Evolutionary conservation across 257 asterid species (phyloP), one percentile per base, ranked within the genome.

Genomic region (Henckelia pumila): DNA sequence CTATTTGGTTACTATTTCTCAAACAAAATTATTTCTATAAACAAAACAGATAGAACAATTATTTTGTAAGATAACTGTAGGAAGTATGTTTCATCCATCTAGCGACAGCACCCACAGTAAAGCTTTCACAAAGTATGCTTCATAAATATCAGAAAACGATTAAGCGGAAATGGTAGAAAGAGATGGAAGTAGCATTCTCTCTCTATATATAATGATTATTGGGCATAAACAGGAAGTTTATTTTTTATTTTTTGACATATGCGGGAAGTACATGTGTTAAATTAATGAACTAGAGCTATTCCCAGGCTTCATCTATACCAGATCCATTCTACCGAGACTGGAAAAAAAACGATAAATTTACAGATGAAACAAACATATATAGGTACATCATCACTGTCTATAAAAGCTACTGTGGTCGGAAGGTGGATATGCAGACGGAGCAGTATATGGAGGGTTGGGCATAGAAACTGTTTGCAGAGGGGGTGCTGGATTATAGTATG

Each of bases 401-500:
- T 92, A 85, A 79, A 86, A 92, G 73, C 88, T 87, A 80, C 94
- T 78, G 78, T 85, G 92, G 72, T 82, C 77, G 67, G 88, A 83
- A 61, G 92, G 92, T 44, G 96, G 94, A 79, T 89, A 89, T 33
- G 95, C 87, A 64, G 91, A 76, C 64, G 81, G 84, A 66, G 70
- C 75, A 3, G 92, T 81, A 81, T 89, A 92, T 29, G 98, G 96
- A 71, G 97, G 95, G 70, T 84, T 87, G 30, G 97, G 88, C 86
- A 86, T 78, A 25, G 91, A 79, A 20, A 96, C 96, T 7, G 81
- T 81, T 67, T 92, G 97, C 77, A 78, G 98, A 58, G 96, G 84
- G 23, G 93, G 92, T 25, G 82, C 53, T 14, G 20, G 84, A 65
- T 78, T 85, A 55, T 90, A 86, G 80, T 93, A 90, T 9, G 95